A percentile compares a stretch with the other conserved stretches of the same genome.
Conservation (phyloP, 305 asterid species). For the Fraxinus angustifolia region DNA sequence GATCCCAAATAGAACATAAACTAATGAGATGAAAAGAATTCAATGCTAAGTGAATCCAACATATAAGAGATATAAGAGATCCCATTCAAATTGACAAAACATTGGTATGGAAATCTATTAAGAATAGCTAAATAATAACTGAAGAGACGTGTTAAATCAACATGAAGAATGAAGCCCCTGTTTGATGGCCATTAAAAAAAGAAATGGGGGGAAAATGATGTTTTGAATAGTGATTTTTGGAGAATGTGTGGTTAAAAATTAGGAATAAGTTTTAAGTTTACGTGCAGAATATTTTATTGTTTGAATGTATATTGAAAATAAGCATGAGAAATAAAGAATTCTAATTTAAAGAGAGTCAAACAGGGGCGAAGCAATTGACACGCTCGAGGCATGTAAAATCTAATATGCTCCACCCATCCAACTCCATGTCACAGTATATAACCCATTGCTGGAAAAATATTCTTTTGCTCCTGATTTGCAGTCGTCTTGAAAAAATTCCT, state of each 20-base stretch:
- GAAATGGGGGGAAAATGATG: too few species aligned
- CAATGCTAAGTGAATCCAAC: background rate
- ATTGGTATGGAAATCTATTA: background rate
- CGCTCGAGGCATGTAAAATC: background rate
- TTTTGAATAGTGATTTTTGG: too few species aligned
- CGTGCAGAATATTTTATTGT: too few species aligned
- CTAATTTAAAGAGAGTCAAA: too few species aligned
- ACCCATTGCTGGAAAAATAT: background rate
- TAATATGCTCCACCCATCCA: conserved; percentile 8
- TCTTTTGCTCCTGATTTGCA: background rate
- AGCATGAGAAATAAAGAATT: too few species aligned
- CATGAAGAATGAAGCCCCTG: background rate
- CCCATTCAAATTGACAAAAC: background rate
- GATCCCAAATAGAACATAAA: background rate
- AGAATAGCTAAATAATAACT: background rate
- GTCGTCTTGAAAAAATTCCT: background rate
- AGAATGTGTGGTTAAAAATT: too few species aligned
- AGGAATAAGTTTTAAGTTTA: too few species aligned
- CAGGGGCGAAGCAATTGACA: background rate
- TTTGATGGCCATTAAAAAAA: too few species aligned
- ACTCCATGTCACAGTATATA: background rate
- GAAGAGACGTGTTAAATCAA: background rate
- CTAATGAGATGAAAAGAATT: background rate
- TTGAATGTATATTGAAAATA: too few species aligned
- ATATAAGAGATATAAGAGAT: background rate